phyloP scores from a whole-genome alignment of 139 green algal species.

The Auxenochlorella pyrenoidosa region DNA sequence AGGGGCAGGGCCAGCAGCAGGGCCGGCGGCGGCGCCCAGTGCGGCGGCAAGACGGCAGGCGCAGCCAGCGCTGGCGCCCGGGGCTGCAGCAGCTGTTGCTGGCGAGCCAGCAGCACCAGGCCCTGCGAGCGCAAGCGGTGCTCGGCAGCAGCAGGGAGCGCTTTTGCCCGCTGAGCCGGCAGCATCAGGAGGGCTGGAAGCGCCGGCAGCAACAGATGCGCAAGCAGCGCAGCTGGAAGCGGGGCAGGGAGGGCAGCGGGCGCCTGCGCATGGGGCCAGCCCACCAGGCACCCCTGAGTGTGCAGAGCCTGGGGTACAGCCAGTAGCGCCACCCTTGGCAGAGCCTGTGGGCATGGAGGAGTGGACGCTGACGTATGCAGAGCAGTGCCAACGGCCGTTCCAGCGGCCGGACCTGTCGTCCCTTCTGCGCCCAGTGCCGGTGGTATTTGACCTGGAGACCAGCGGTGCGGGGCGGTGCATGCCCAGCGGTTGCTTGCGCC shows the following conservation, averaged over 20 bases:
- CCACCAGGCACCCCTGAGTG: not conserved
- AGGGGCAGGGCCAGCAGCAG: not conserved
- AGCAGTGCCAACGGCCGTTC: constrained; percentile 18
- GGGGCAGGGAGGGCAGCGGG: not conserved
- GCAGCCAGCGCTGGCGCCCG: not conserved
- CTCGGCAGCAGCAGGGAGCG: not conserved
- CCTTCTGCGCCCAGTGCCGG: constrained; percentile 8
- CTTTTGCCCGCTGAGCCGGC: not conserved
- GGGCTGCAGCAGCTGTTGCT: not conserved
- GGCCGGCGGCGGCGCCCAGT: not conserved
- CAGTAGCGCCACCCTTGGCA: not conserved
- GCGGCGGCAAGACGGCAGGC: not conserved
- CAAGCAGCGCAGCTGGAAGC: not conserved
- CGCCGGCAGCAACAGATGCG: not conserved
- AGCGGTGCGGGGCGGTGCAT: constrained; percentile 38
- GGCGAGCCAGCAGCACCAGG: not conserved
- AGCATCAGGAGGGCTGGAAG: not conserved
- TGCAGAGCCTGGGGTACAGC: not conserved
- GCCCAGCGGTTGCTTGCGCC: not conserved
- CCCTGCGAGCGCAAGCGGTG: not conserved
- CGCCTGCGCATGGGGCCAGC: not conserved
- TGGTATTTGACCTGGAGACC: constrained; percentile 75
- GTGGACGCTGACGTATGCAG: not conserved
- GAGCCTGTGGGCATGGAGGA: not conserved
- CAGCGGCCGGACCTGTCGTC: not conserved